Evolutionary conservation across 2,329 filamentous ascomycete species (phyloP).

Genomic region (Claviceps arundinis): DNA sequence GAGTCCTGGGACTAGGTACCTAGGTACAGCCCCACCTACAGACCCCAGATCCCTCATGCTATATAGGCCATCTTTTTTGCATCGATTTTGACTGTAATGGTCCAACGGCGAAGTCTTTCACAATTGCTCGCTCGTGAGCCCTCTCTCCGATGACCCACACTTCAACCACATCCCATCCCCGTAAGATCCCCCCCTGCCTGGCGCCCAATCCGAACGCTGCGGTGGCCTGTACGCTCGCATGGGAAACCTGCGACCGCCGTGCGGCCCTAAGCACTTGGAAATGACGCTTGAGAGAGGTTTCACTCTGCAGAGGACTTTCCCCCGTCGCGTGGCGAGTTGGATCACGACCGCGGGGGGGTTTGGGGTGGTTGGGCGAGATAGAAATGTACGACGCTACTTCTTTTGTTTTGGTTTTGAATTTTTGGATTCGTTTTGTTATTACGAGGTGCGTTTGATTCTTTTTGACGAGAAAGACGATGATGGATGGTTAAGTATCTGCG

Average conservation of each 20-base stretch:
- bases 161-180: constrained; percentile 37
- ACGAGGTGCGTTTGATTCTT: no score
- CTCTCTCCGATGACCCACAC: background rate
- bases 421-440: background rate
- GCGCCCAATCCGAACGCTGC: constrained; percentile 57
- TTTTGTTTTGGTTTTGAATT: constrained; percentile 13
- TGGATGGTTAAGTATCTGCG: no score
- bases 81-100: constrained; percentile 43
- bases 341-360: constrained; percentile 49
- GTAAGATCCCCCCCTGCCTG: constrained; percentile 38
- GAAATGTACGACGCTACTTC: constrained; percentile 36
- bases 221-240: constrained; percentile 51
- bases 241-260: constrained; percentile 52
- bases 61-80: constrained; percentile 12
- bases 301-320: constrained; percentile 61
- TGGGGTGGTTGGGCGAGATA: constrained; percentile 43
- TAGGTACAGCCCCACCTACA: background rate
- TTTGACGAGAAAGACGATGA: no score
- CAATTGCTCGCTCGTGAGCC: constrained; percentile 24
- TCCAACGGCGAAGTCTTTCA: constrained; percentile 46
- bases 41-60: background rate
- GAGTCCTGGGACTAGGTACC: background rate
- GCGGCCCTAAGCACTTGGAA: constrained; percentile 53
- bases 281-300: constrained; percentile 56
- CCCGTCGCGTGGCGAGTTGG: constrained; percentile 58